These are phyloP conservation scores for Pythium insidiosum DNA, from an alignment of 352 stramenopile species.

Conservation along the genomic window DNA sequence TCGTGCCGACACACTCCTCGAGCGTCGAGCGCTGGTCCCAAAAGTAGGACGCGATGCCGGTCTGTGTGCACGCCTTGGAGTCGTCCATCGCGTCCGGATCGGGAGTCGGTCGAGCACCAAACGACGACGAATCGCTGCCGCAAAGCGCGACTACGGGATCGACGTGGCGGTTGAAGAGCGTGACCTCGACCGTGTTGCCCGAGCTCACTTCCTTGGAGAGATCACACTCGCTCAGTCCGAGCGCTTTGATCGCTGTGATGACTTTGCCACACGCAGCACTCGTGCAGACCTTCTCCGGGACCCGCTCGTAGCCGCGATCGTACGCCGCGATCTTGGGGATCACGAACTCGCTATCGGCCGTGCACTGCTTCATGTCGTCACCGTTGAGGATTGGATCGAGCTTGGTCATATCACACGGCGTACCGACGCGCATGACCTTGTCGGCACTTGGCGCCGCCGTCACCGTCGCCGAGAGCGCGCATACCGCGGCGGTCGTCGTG, in stretches of 20 bases:
- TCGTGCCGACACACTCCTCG: background rate
- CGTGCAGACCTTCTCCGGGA: background rate
- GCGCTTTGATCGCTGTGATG: background rate
- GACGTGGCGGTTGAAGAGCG: background rate
- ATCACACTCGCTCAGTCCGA: conserved; percentile 1
- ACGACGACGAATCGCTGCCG: background rate
- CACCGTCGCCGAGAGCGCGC: too few relatives aligned
- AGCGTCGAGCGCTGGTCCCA: background rate
- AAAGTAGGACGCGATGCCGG: background rate
- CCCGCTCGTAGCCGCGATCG: background rate
- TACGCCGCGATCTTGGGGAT: conserved; percentile 1
- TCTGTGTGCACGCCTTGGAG: background rate
- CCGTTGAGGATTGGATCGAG: background rate
- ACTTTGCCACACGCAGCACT: background rate
- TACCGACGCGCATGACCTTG: too few relatives aligned
- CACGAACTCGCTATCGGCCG: background rate
- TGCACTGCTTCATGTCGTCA: conserved; percentile 1
- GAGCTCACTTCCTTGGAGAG: background rate
- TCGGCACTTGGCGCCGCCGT: too few relatives aligned
- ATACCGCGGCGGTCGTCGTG: too few relatives aligned
- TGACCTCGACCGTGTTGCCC: background rate
- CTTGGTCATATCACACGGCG: conserved; percentile 4
- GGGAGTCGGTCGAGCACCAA: background rate
- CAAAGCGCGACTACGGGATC: background rate
- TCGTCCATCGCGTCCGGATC: background rate